Base-by-base conservation (phyloP, 371 early-diverging fungal species). In the Actinomortierella ambigua region DNA sequence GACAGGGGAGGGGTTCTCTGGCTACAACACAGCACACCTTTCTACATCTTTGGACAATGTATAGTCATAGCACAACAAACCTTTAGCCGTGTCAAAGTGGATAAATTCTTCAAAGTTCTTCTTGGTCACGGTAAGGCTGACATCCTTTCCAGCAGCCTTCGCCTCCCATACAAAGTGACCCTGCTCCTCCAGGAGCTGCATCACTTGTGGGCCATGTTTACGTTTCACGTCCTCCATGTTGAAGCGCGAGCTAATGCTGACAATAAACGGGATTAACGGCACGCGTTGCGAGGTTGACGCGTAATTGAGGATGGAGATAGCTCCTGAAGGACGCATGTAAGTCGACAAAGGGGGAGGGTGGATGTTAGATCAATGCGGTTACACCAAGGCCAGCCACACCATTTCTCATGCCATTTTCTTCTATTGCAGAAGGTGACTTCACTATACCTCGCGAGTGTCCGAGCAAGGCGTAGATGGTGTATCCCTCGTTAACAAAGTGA, bases 231-330 rank as follows among this genome's bases (percentile, higher is more conserved):
- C 62, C 1, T 78, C 69, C 83, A 88, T 84, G 55, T 83, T 57
- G 58, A 78, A 86, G 53, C 85, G 82, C 18, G 81, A 83, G 11
- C 83, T 79, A 23, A 88, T 60, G 50, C 84, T 84, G 47, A 88
- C 79, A 49, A 73, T 54, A 28, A 67, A 63, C 1, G 75, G 75
- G 47, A 73, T 73, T 55, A 73, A 18, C 0, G 75, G 75, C 51
- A 63, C 64, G 34, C 63, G 75, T n/a, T 61, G 47, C 24, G 63
- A 75, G 5, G 71, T 76, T 1, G 82, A 79, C 24, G 88, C 88
- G 66, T 79, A 88, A 59, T 80, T 79, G 15, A 88, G 67, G 17
- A 61, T 63, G 15, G 86, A 80, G 22, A 81, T 55, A n/a, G 85
- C 79, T 1, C 88, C 88, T 88, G 40, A n/a, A n/a, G n/a, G n/a